Conservation (phyloP, 345 rosid genomes). For the Lumnitzera littorea region DNA sequence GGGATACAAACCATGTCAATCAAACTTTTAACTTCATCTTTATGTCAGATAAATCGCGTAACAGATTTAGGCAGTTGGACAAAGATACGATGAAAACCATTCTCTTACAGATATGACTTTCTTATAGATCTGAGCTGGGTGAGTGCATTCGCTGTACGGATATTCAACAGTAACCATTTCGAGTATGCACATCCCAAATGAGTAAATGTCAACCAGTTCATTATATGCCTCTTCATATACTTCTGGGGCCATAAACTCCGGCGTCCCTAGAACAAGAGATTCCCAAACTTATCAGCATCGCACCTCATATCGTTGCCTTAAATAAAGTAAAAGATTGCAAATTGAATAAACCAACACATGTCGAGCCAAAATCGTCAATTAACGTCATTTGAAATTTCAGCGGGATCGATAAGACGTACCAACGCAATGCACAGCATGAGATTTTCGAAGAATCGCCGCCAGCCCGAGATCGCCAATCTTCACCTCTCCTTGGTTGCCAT, state of each 20-base stretch:
- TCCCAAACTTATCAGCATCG: constrained; percentile 2
- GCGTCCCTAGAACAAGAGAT: constrained; percentile 56
- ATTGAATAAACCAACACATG: background rate
- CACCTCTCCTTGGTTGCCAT: constrained; percentile 96
- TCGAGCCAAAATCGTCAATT: background rate
- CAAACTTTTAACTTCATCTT: constrained; percentile 3
- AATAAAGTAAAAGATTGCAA: too few relatives aligned
- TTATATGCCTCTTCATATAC: constrained; percentile 94
- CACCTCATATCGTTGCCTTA: background rate
- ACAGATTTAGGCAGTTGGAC: background rate
- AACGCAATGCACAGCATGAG: constrained; percentile 91
- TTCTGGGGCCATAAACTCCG: constrained; percentile 99
- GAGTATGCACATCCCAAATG: constrained; percentile 96
- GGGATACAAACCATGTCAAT: constrained; percentile 13
- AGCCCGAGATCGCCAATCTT: constrained; percentile 98
- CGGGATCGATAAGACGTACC: constrained; percentile 36
- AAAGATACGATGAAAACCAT: background rate
- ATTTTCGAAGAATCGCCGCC: constrained; percentile 76
- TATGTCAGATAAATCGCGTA: background rate
- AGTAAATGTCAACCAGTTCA: constrained; percentile 93
- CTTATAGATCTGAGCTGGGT: constrained; percentile 98
- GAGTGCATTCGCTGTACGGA: constrained; percentile 89
- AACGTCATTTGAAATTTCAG: background rate
- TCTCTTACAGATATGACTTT: constrained; percentile 90
- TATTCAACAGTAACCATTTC: constrained; percentile 98